Conservation (phyloP, 495 filamentous ascomycete genomes). For the Xylaria longipes region DNA sequence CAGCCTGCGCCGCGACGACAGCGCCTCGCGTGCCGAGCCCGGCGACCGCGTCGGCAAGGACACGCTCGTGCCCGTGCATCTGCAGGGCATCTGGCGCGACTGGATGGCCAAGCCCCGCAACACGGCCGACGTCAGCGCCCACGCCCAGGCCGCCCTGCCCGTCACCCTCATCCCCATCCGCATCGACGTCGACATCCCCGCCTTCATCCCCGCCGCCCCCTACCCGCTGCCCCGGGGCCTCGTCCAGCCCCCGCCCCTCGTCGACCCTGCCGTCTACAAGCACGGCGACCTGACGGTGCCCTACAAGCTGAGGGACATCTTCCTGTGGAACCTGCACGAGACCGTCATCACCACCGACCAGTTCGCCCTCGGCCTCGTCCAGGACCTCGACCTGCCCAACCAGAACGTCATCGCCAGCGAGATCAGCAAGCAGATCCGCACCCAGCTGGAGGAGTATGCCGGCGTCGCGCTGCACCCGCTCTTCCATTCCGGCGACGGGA, state of each 20-base stretch:
- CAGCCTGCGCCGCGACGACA: constrained; percentile 81
- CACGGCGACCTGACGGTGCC: constrained; percentile 77
- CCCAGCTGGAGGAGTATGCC: constrained; percentile 95
- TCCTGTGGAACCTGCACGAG: constrained; percentile 98
- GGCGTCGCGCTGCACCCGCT: constrained; percentile 92
- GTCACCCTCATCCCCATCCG: constrained; percentile 93
- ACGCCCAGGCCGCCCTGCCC: constrained; percentile 83
- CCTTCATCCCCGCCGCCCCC: constrained; percentile 75
- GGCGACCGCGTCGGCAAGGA: constrained; percentile 86
- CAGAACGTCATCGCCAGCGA: constrained; percentile 67
- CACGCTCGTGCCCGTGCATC: constrained; percentile 74
- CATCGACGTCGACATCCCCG: constrained; percentile 88
- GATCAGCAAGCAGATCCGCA: constrained; percentile 92
- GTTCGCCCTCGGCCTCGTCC: constrained; percentile 88
- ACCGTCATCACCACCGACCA: constrained; percentile 92
- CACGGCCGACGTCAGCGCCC: constrained; percentile 74
- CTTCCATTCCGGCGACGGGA: constrained; percentile 67
- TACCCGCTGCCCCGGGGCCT: constrained; percentile 69
- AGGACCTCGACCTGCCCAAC: constrained; percentile 91
- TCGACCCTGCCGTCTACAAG: constrained; percentile 72
- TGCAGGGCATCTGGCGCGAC: constrained; percentile 90
- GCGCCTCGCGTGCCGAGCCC: constrained; percentile 59
- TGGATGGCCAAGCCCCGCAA: constrained; percentile 85
- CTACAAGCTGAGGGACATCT: constrained; percentile 88
- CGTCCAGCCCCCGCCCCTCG: constrained; percentile 44